phyloP scores from a whole-genome alignment of 2,329 filamentous ascomycete genomes.

The Cercospora sojina region DNA sequence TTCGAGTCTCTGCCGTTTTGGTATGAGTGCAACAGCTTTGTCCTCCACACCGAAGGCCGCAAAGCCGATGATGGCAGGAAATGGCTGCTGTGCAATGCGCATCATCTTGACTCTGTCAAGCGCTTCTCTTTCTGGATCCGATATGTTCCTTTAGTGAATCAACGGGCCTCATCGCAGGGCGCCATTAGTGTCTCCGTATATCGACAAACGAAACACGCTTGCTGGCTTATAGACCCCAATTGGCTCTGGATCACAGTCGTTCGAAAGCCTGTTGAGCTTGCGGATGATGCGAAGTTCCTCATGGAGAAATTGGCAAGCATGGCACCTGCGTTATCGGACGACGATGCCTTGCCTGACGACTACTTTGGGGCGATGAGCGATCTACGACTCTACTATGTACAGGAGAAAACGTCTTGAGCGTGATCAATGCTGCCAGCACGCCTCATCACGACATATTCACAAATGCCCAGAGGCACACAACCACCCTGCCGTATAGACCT shows the following conservation, averaged over 20 bases:
- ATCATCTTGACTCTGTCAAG: slow-evolving; percentile 24
- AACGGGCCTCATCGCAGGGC: slow-evolving; percentile 23
- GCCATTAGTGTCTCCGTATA: slow-evolving; percentile 27
- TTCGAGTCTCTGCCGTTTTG: slow-evolving; percentile 33
- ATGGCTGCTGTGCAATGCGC: slow-evolving; percentile 30
- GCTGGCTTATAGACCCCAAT: slow-evolving; percentile 26
- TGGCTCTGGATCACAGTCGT: slow-evolving; percentile 36
- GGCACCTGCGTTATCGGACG: slow-evolving; percentile 15
- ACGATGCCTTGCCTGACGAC: slow-evolving; percentile 20
- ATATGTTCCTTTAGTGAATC: slow-evolving; percentile 24
- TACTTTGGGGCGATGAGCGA: slow-evolving; percentile 24
- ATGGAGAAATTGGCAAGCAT: slow-evolving; percentile 22
- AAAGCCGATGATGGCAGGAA: slow-evolving; percentile 30
- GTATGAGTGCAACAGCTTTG: slow-evolving; percentile 35
- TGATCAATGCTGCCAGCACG: background rate
- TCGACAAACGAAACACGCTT: slow-evolving; percentile 17
- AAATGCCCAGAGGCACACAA: no score
- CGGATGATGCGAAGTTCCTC: slow-evolving; percentile 29
- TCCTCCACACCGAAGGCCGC: slow-evolving; percentile 34
- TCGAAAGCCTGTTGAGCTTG: slow-evolving; percentile 25
- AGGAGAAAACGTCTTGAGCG: slow-evolving; percentile 25
- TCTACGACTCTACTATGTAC: slow-evolving; percentile 26
- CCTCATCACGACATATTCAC: no score
- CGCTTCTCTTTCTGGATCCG: slow-evolving; percentile 34
- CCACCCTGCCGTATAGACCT: background rate